Evolutionary conservation across 805 yeast genomes (phyloP).

Genomic region (Priceomyces medius): DNA sequence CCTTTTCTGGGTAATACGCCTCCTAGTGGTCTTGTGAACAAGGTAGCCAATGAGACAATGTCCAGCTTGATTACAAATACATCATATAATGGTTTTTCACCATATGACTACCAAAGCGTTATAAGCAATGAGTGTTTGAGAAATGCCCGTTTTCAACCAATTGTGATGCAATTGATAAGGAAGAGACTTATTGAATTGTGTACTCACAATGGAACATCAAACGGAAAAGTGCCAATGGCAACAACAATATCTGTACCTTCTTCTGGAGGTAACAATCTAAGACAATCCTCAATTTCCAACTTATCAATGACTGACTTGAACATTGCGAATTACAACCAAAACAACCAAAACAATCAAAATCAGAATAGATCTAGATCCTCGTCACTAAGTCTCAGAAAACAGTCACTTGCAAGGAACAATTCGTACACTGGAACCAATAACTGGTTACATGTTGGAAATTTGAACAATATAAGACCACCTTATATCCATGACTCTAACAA

Average conservation of each 20-base stretch:
- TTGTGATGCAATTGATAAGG: constrained; percentile 41
- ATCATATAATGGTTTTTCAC: constrained; percentile 16
- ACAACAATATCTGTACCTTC: constrained; percentile 20
- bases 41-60: constrained; percentile 44
- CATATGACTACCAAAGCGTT: constrained; percentile 34
- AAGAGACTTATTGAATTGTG: constrained; percentile 43
- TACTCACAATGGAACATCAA: constrained; percentile 16
- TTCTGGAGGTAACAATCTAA: constrained; percentile 13
- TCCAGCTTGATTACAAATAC: constrained; percentile 19
- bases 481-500: constrained; percentile 20
- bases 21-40: constrained; percentile 44
- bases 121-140: constrained; percentile 31
- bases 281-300: constrained; percentile 41
- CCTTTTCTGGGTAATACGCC: constrained; percentile 44
- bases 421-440: constrained; percentile 31
- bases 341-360: constrained; percentile 12
- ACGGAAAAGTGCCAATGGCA: constrained; percentile 24
- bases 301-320: constrained; percentile 41
- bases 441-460: constrained; percentile 47
- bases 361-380: constrained; percentile 35
- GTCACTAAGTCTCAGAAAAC: constrained; percentile 39
- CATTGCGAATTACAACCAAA: constrained; percentile 28
- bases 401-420: constrained; percentile 43
- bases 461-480: constrained; percentile 31
- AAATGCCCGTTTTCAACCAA: constrained; percentile 35